Base-by-base conservation (phyloP, 441 rosid species). In the Gossypium gossypioides region DNA sequence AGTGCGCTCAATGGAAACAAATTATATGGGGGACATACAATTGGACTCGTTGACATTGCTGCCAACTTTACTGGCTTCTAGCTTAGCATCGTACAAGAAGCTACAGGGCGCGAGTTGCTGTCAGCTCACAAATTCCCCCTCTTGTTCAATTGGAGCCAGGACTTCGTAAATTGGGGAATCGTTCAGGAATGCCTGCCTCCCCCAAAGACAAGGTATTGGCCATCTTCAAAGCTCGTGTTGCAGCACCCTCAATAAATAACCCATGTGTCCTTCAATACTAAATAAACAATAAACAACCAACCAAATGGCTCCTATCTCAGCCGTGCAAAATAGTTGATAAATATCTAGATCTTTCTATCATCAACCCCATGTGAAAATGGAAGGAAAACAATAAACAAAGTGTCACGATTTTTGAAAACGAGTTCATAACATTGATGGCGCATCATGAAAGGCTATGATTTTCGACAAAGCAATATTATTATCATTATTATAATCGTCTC, bases 161-260 rank as follows among this genome's bases (percentile, higher is more conserved):
- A 50, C 24, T 37, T 62, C 2, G 68, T 58, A 0, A 73, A 69
- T 27, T 82, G 77, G 71, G 18, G 4, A 15, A n/a, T 71, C 25
- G 56, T 84, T 52, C 84, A 82, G 78, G 84, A 84, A 56, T 76
- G 24, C 54, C 76, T 91, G 71, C 92, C 90, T 2, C 75, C 83
- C 0, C 83, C 0, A 84, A 76, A 69, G 83, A 86, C 19, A 76
- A 82, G 64, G 4, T 86, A 0, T 0, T 77, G 8, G 79, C 51
- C 22, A 0, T 12, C 25, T 58, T 80, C 3, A 76, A 60, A 59
- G 29, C 74, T 70, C 81, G 68, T 1, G 1, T 51, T 32, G 55
- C 52, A 8, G 16, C n/a, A 52, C 74, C 54, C 22, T 76, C 48
- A 71, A 46, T 10, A 12, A 46, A 15, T 2, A 50, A 50, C 3